Evolutionary conservation across 208 protist genomes (phyloP), one percentile per base, ranked within the genome.

Genomic region (Acanthamoeba triangularis): DNA sequence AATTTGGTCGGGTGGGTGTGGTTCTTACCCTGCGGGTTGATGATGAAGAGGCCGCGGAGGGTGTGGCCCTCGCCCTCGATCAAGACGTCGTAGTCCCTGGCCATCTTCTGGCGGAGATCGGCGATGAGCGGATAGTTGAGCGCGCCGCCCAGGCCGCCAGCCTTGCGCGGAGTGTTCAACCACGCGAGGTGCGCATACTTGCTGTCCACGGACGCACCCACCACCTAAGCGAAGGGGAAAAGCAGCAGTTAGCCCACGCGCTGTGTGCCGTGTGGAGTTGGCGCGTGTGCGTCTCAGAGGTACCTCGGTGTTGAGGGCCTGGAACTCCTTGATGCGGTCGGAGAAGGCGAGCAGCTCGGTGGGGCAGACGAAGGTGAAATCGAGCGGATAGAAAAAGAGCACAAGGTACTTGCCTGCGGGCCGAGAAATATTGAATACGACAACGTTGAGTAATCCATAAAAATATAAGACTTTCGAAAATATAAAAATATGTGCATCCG

Each of bases 281-380:
- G 65, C 8, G 30, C n/a, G n/a, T n/a, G n/a, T n/a, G n/a, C n/a
- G n/a, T n/a, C n/a, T n/a, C n/a, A n/a, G n/a, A n/a, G 63, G n/a
- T 25, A 25, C 63, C 76, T 99, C 96, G 96, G 97, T 99, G 98
- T 99, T 99, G 96, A 97, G 47, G 41, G 95, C 74, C 30, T 65
- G 94, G 97, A 99, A 99, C 96, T 99, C 97, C 88, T 98, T 98
- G 72, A 96, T 96, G 95, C 97, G 96, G 94, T 99, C 99, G 65
- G 96, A 98, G 98, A 99, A 99, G 95, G 99, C 98, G 96, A 99
- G 98, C 94, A 99, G 99, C 98, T 99, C 99, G 23, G 99, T 99
- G 56, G 99, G 99, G 98, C 99, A 99, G 94, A 99, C 99, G 95
- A 99, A 99, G 33, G 98, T 99, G 98, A 99, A 99, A 97, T 99